Conservation (phyloP, 306 rosid species). For the Styphnolobium japonicum region DNA sequence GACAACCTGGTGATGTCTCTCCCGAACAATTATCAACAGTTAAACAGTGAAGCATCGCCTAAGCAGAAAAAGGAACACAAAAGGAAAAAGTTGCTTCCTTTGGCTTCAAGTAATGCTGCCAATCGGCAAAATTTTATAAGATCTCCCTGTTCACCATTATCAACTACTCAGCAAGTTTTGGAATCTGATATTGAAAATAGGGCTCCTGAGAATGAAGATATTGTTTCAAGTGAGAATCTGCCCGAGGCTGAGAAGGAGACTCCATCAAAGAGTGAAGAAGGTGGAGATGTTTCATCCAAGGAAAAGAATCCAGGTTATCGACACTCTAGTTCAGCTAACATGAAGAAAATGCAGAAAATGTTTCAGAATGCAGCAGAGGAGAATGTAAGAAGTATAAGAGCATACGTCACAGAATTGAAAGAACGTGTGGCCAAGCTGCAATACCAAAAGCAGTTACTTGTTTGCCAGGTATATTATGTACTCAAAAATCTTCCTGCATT, state of each 20-base stretch:
- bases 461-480: constrained; percentile 77
- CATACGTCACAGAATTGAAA: constrained; percentile 96
- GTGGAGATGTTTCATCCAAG: constrained; percentile 83
- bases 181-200: constrained; percentile 76
- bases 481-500: neutral
- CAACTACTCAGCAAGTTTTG: constrained; percentile 69
- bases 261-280: constrained; percentile 85
- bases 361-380: constrained; percentile 99
- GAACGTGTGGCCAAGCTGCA: constrained; percentile 98
- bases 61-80: constrained; percentile 71
- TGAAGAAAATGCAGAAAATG: constrained; percentile 99
- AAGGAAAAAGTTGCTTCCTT: constrained; percentile 81
- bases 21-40: constrained; percentile 66
- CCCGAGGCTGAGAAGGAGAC: constrained; percentile 82
- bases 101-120: constrained; percentile 60
- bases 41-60: constrained; percentile 53
- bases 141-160: constrained; percentile 92
- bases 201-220: constrained; percentile 66
- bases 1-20: constrained; percentile 98
- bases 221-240: constrained; percentile 47
- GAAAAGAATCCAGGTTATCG: constrained; percentile 75
- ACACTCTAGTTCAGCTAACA: constrained; percentile 90
- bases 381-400: constrained; percentile 94
- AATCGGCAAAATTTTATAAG: constrained; percentile 73
- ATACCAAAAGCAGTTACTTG: constrained; percentile 96